These are phyloP conservation scores for Penicillium griseofulvum DNA, from an alignment of 2,329 filamentous ascomycete species.

Conservation along the genomic window DNA sequence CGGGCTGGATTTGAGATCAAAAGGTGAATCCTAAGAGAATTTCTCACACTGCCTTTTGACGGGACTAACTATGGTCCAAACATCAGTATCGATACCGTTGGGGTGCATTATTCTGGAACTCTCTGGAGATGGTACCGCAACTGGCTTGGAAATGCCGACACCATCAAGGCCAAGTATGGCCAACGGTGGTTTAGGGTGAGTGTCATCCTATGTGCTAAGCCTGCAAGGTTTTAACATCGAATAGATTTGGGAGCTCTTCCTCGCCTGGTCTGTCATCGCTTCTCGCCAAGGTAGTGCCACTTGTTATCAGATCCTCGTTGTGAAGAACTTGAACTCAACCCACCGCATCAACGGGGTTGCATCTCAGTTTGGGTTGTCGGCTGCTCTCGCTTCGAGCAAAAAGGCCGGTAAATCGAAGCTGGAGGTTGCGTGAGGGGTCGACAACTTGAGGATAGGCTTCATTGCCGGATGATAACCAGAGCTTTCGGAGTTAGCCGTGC, in stretches of 20 bases:
- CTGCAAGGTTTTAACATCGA: neutral
- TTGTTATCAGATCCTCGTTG: constrained; percentile 73
- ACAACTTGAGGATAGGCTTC: too few relatives aligned
- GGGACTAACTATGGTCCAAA: too few relatives aligned
- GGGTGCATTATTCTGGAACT: constrained; percentile 87
- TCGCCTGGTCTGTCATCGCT: constrained; percentile 72
- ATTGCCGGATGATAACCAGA: too few relatives aligned
- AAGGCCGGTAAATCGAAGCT: constrained; percentile 17
- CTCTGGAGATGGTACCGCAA: constrained; percentile 93
- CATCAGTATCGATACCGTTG: constrained; percentile 69
- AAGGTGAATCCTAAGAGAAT: constrained; percentile 37
- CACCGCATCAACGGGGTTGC: constrained; percentile 68
- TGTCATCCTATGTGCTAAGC: constrained; percentile 16
- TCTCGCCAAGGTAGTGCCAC: constrained; percentile 73
- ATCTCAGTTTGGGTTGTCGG: constrained; percentile 63
- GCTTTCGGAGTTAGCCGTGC: too few relatives aligned
- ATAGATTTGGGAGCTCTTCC: constrained; percentile 78
- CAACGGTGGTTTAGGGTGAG: constrained; percentile 82
- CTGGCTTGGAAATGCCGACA: constrained; percentile 83
- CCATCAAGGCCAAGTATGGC: constrained; percentile 84
- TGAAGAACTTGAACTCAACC: constrained; percentile 77
- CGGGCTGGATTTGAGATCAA: constrained; percentile 79
- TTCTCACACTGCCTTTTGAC: too few relatives aligned
- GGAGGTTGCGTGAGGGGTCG: neutral
- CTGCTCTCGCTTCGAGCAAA: constrained; percentile 54